phyloP scores from a whole-genome alignment of 495 filamentous ascomycete species.

The Physcia stellaris region DNA sequence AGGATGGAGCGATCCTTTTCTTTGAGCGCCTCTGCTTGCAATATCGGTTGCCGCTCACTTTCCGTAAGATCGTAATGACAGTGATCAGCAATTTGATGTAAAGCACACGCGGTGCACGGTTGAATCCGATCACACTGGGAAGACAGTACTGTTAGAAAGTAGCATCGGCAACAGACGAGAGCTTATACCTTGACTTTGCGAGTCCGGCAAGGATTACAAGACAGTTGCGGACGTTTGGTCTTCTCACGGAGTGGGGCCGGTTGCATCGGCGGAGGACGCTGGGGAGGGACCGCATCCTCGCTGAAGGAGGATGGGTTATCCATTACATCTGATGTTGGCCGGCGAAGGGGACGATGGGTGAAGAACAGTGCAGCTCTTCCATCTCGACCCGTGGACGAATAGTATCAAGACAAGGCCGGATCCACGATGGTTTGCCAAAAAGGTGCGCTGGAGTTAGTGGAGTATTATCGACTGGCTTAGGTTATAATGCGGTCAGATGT shows the following conservation, averaged over 20 bases:
- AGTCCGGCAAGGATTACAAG: conserved; percentile 26
- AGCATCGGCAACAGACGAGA: too few species aligned
- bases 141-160: too few species aligned
- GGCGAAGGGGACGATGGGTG: too few species aligned
- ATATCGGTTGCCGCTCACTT: conserved; percentile 24
- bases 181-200: conserved; percentile 18
- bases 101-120: conserved; percentile 32
- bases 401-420: too few species aligned
- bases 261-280: not conserved
- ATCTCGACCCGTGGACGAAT: too few species aligned
- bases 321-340: too few species aligned
- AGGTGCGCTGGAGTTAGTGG: not conserved
- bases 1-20: conserved; percentile 16
- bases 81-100: conserved; percentile 29
- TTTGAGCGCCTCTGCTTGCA: conserved; percentile 23
- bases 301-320: too few species aligned
- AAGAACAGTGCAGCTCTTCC: too few species aligned
- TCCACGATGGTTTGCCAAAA: too few species aligned
- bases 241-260: conserved; percentile 8
- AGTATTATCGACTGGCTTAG: not conserved
- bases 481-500: not conserved
- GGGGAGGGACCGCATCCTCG: too few species aligned
- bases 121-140: conserved; percentile 33
- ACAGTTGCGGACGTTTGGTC: conserved; percentile 19
- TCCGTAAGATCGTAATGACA: conserved; percentile 32